A percentile compares a stretch with the other conserved stretches of the same genome.
phyloP scores from a whole-genome alignment of 805 yeast genomes.

The Starmera quercuum region DNA sequence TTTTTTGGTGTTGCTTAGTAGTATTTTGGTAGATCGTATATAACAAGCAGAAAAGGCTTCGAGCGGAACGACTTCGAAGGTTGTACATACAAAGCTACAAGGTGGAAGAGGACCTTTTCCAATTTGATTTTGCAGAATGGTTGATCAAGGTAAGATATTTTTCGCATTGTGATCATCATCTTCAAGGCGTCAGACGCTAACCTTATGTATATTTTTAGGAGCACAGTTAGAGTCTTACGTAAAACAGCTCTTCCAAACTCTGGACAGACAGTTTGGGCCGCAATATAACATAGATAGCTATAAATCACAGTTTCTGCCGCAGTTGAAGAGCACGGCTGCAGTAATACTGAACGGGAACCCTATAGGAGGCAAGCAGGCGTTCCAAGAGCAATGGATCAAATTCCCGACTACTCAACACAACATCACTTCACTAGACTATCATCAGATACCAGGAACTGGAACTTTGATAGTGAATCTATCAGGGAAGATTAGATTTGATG shows the following conservation, averaged over 20 bases:
- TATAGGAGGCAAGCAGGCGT: constrained; percentile 39
- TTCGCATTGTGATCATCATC: no score
- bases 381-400: constrained; percentile 52
- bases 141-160: no score
- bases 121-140: no score
- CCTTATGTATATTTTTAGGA: constrained; percentile 3
- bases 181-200: no score
- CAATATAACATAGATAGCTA: constrained; percentile 12
- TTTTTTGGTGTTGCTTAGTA: no score
- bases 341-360: constrained; percentile 56
- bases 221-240: constrained; percentile 12
- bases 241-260: constrained; percentile 17
- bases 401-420: constrained; percentile 56
- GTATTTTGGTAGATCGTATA: no score
- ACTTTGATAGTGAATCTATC: constrained; percentile 41
- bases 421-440: constrained; percentile 58
- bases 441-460: constrained; percentile 59
- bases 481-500: constrained; percentile 67
- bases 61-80: no score
- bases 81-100: no score
- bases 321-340: constrained; percentile 42
- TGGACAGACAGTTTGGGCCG: constrained; percentile 15
- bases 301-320: constrained; percentile 28
- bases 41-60: no score
- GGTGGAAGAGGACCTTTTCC: no score